Base-by-base conservation (phyloP, 108 stramenopile species). In the Epithemia pelagica region DNA sequence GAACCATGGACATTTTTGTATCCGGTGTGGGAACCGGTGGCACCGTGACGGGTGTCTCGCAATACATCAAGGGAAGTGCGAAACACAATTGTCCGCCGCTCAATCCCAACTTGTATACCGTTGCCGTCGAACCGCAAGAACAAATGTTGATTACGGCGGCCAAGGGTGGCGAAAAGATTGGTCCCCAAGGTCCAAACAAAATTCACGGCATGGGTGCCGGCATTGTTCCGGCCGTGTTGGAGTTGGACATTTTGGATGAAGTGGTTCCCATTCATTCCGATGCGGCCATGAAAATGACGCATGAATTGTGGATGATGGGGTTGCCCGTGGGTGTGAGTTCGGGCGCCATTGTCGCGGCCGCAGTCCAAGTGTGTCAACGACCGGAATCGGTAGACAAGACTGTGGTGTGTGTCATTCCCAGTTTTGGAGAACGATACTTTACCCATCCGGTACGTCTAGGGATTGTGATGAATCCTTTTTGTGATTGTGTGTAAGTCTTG, bases 11-110 rank as follows among this genome's bases (percentile, higher is more conserved):
- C 69, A 68, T 84, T 37, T 87, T 88, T 30, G 73, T 92, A 21
- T 65, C 70, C 26, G 87, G 87, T 5, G 82, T 83, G 31, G 91
- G 91, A 54, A 92, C 91, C 0, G 91, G 91, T 21, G 91, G 91
- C 0, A 87, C 86, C 59, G 72, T 87, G 23, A 86, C 81, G 56
- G 88, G 88, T 21, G 73, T 81, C 22, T 62, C 80, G n/a, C 85
- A 89, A 62, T 89, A 80, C 64, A 79, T 89, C 63, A 89, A 89
- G 64, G 74, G 68, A 52, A 62, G 57, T 28, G 52, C 61, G 26
- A 67, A 78, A 30, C 65, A 73, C 59, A 66, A 61, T 51, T 61
- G 62, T 18, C 72, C 78, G 25, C 75, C 83, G 0, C 70, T 79
- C 52, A 74, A 77, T 31, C 69, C 79, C 0, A 61, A 74, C 8